Conservation (phyloP, 1,284 basidiomycete species). For the Agaricales sp. region DNA sequence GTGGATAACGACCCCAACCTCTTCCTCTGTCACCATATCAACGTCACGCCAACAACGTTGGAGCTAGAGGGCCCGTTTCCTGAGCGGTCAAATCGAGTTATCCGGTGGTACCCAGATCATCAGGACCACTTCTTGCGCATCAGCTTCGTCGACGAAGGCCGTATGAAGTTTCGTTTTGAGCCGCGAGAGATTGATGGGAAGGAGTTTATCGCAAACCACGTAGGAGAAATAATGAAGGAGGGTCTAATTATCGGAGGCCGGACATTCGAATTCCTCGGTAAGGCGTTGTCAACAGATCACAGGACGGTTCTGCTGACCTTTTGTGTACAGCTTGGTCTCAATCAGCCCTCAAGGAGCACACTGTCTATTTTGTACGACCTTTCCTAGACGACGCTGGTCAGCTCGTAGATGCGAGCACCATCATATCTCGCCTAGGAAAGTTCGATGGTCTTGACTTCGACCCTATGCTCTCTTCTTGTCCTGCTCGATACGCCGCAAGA, state of each 20-base stretch:
- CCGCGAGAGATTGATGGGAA: conserved; percentile 35
- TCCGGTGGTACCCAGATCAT: conserved; percentile 36
- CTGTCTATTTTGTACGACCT: conserved; percentile 38
- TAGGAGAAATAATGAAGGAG: conserved; percentile 30
- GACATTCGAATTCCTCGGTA: conserved; percentile 37
- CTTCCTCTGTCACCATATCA: conserved; percentile 45
- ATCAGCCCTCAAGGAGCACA: conserved; percentile 41
- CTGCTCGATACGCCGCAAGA: conserved; percentile 61
- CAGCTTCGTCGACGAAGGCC: conserved; percentile 48
- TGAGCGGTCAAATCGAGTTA: conserved; percentile 58
- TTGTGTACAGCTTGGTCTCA: conserved; percentile 35
- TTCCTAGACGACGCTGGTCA: conserved; percentile 25
- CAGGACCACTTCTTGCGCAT: conserved; percentile 55
- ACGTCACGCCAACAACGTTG: conserved; percentile 49
- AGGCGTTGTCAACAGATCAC: no score
- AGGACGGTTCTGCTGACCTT: no score
- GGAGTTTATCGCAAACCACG: conserved; percentile 31
- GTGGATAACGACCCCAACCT: conserved; percentile 24
- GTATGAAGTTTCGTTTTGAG: conserved; percentile 37
- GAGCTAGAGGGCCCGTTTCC: conserved; percentile 49
- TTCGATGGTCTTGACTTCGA: conserved; percentile 39
- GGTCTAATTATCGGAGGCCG: conserved; percentile 41
- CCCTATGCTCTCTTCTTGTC: conserved; percentile 38
- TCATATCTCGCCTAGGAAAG: conserved; percentile 42
- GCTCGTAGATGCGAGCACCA: conserved; percentile 30